A percentile compares a stretch with the other conserved stretches of the same genome.
Evolutionary conservation across 148 eudicot species (phyloP).

Genomic region (Rhododendron williamsianum): DNA sequence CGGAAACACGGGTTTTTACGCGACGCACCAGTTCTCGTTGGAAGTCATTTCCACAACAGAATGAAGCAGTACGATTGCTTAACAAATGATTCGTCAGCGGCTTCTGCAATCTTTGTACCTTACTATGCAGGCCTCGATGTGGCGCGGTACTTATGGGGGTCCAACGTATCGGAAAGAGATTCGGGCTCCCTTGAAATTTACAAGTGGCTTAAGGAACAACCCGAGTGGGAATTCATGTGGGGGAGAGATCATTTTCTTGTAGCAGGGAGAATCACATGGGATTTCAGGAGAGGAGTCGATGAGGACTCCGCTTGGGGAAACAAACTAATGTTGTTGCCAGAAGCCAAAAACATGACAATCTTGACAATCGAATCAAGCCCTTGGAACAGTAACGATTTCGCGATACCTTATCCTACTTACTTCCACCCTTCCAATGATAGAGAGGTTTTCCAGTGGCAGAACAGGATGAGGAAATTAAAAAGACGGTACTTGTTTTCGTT

Average conservation of each 20-base stretch:
- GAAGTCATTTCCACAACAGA: constrained; percentile 57
- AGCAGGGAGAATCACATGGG: constrained; percentile 79
- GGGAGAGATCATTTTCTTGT: constrained; percentile 74
- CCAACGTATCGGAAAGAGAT: constrained; percentile 27
- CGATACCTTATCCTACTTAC: constrained; percentile 71
- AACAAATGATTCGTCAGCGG: constrained; percentile 49
- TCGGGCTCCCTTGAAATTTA: constrained; percentile 34
- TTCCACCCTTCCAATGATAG: constrained; percentile 71
- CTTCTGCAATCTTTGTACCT: constrained; percentile 64
- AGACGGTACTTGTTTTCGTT: constrained; percentile 45
- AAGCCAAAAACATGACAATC: constrained; percentile 53
- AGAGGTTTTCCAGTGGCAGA: constrained; percentile 53
- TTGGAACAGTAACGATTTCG: constrained; percentile 60
- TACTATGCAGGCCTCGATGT: constrained; percentile 69
- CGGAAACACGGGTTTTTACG: constrained; percentile 35
- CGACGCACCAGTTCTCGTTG: constrained; percentile 56
- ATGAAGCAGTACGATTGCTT: constrained; percentile 69
- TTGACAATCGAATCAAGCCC: constrained; percentile 72
- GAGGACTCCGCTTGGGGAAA: constrained; percentile 55
- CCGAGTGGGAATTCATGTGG: constrained; percentile 54
- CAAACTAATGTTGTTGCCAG: constrained; percentile 45
- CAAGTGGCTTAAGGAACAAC: constrained; percentile 37
- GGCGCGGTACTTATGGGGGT: constrained; percentile 40
- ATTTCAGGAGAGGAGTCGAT: constrained; percentile 45
- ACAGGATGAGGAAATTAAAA: constrained; percentile 27